Evolutionary conservation across 2,329 filamentous ascomycete species (phyloP), one percentile per base, ranked within the genome.

Genomic region (Diplodia sapinea): DNA sequence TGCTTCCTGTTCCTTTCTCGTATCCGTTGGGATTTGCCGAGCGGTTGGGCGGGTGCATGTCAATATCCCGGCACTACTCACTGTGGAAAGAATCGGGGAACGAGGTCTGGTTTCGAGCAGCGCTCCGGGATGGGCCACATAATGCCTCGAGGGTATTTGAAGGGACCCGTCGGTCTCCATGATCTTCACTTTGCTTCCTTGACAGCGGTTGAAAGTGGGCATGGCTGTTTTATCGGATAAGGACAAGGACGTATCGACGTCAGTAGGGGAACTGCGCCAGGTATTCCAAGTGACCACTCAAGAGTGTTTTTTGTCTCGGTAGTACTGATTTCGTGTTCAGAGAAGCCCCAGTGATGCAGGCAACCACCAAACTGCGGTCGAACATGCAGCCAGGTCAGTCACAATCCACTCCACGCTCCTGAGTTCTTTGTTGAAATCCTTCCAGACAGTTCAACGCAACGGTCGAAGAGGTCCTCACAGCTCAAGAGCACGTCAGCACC

Each of bases 401-500:
- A 3, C 15, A 9, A 13, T 23, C 7, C 3, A 33, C 17, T 13
- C 50, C 7, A 4, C 17, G 3, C 20, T 36, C 8, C 3, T n/a
- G 6, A 15, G 47, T 4, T 23, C 9, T 2, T 3, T 2, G 4
- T 8, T n/a, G 36, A 47, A 3, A 2, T 11, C 13, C 17, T 47
- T 20, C 43, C 29, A 61, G 57, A 3, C 57, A 49, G 40, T 40
- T 61, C 26, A 61, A 61, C 31, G 57, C 57, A 4, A 61, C 57
- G 11, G 40, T 61, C 1, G 57, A 61, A 29, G 57, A 61, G 26
- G 57, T 61, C 7, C 40, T 61, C 47, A 40, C 57, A 9, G 57
- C 40, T 17, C 40, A 61, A 20, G 57, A 49, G 29, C n/a, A 50
- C 26, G 57, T 40, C 7, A 49, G 13, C 4, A 20, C 23, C 17